A percentile compares a stretch with the other conserved stretches of the same genome.
Conservation (phyloP, 352 stramenopile genomes). For the Peronosclerospora sorghi region DNA sequence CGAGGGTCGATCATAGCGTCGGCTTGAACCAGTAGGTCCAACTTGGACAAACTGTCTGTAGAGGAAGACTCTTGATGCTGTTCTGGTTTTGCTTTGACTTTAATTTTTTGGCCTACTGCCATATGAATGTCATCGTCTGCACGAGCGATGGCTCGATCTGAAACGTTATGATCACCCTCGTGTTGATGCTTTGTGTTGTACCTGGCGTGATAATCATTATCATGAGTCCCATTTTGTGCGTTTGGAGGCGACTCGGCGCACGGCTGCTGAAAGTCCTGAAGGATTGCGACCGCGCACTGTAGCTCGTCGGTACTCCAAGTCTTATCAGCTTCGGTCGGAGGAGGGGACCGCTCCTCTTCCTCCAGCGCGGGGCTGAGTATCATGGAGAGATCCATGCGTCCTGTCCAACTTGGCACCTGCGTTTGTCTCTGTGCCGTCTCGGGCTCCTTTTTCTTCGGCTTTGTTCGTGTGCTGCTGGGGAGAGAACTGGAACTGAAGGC, state of each 20-base stretch:
- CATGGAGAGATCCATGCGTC: conserved; percentile 39
- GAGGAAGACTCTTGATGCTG: conserved; percentile 3
- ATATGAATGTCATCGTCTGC: conserved; percentile 3
- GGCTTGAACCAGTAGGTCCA: conserved; percentile 60
- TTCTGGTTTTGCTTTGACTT: conserved; percentile 1
- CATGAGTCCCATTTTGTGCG: conserved; percentile 1
- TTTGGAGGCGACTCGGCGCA: neutral
- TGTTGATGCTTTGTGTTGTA: conserved; percentile 12
- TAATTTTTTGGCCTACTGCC: conserved; percentile 2
- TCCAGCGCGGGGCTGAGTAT: conserved; percentile 35
- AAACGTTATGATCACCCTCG: neutral
- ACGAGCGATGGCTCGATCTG: neutral
- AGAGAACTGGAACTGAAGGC: conserved; percentile 30
- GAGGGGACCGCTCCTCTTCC: conserved; percentile 14
- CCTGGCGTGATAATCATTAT: conserved; percentile 4
- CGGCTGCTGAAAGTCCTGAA: conserved; percentile 47
- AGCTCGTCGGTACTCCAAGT: conserved; percentile 44
- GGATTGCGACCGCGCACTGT: conserved; percentile 47
- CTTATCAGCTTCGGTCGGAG: conserved; percentile 4
- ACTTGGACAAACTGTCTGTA: conserved; percentile 27
- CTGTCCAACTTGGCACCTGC: neutral
- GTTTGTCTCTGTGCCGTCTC: neutral
- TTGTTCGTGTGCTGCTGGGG: conserved; percentile 8
- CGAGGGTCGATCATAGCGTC: conserved; percentile 49
- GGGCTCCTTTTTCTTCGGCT: conserved; percentile 1